Base-by-base conservation (phyloP, 345 rosid species). In the Dipteronia sinensis region DNA sequence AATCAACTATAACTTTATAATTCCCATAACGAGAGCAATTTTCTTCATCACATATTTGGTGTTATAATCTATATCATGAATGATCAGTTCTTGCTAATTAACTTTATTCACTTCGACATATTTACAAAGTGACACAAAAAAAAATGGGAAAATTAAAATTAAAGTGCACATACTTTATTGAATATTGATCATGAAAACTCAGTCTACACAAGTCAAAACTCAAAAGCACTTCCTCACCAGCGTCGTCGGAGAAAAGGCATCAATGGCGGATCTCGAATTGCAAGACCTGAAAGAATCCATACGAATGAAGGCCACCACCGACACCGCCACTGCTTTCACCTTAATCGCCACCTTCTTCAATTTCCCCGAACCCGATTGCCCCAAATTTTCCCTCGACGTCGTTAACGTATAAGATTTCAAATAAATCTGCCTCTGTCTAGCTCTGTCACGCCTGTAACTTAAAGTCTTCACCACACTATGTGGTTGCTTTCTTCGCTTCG, bases 361-460 rank as follows among this genome's bases (percentile, higher is more conserved):
- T 59, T 74, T 84, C 51, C 67, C 29, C 1, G 77, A 65, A 42
- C 77, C 72, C 1, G 83, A 73, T 10, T 78, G 67, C 65, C 76
- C 72, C 63, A 76, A 64, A 22, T 42, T 78, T 58, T 80, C 81
- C 4, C 23, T 31, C 6, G 83, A 82, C 1, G 85, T 69, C 1
- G 85, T 69, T 65, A 90, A 69, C 81, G 76, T 86, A 80, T 88
- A 90, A 0, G 88, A 84, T 8, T 75, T 85, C 25, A 90, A 82
- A 49, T 84, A 88, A 19, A 87, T 79, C 81, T 67, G 89, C 82
- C 92, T 79, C 15, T 86, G 86, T 83, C 56, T 88, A 0, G 88
- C 89, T 76, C 88, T 79, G 68, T 75, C 80, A 8, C 80, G 76
- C 64, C 87, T 79, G 56, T 80, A 76, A 13, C 86, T 83, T 1